phyloP scores from a whole-genome alignment of 2,329 filamentous ascomycete genomes.

The Fusarium neocosmosporiellum region DNA sequence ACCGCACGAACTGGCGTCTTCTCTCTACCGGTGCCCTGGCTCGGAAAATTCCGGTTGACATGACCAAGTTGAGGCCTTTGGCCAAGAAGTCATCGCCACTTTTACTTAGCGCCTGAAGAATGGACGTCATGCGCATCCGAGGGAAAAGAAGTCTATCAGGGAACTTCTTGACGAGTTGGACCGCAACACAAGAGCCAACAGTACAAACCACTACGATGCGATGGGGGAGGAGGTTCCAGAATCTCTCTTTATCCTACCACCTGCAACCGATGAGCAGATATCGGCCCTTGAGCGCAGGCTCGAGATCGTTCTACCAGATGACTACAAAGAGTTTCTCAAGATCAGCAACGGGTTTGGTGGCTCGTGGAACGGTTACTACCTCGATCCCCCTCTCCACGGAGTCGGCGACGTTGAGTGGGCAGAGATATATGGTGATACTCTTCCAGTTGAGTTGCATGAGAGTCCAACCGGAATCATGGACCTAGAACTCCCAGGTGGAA shows the following conservation, averaged over 20 bases:
- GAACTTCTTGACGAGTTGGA: constrained; percentile 22
- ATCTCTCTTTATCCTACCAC: constrained; percentile 26
- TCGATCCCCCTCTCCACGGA: constrained; percentile 5
- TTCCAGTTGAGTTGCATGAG: constrained; percentile 13
- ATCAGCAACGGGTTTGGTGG: constrained; percentile 34
- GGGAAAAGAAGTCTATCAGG: constrained; percentile 14
- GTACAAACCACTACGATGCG: background rate
- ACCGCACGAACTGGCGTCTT: constrained; percentile 19
- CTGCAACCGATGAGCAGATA: constrained; percentile 33
- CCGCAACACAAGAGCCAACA: constrained; percentile 21
- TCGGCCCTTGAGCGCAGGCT: constrained; percentile 20
- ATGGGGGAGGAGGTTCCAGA: constrained; percentile 9
- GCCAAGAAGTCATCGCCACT: constrained; percentile 11
- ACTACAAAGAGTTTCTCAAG: constrained; percentile 35
- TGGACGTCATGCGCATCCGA: constrained; percentile 10
- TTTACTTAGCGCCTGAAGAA: constrained; percentile 18
- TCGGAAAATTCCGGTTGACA: constrained; percentile 21
- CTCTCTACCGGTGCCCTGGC: constrained; percentile 23
- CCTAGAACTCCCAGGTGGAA: background rate
- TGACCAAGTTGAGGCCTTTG: constrained; percentile 5
- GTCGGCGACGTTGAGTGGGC: constrained; percentile 29
- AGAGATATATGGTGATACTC: background rate
- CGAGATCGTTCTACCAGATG: constrained; percentile 4
- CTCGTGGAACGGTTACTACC: constrained; percentile 33
- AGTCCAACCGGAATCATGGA: constrained; percentile 2